Evolutionary conservation across 2,329 filamentous ascomycete species (phyloP).

Genomic region (Pseudogymnoascus sp.): DNA sequence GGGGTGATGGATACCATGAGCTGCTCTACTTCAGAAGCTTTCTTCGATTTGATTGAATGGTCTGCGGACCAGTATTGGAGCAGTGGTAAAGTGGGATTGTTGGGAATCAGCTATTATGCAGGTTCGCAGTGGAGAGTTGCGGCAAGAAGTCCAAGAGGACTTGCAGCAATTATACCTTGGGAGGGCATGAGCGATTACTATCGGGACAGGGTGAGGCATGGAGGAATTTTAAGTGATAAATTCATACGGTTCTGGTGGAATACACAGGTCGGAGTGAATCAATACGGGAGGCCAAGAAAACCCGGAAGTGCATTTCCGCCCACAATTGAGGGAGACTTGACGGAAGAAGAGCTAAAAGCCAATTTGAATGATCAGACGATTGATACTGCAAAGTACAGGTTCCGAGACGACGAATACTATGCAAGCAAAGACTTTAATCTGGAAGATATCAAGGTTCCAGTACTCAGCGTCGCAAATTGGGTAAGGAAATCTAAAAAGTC

Average conservation of each 20-base stretch:
- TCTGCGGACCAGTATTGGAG: too few relatives aligned
- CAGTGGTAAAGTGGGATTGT: too few relatives aligned
- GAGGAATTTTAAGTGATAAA: slow-evolving; percentile 49
- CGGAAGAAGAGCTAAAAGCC: slow-evolving; percentile 38
- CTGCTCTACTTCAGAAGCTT: too few relatives aligned
- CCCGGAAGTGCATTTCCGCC: too few relatives aligned
- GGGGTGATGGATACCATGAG: too few relatives aligned
- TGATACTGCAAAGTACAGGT: slow-evolving; percentile 42
- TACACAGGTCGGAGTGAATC: slow-evolving; percentile 56
- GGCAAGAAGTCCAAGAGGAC: slow-evolving; percentile 40
- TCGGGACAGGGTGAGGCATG: slow-evolving; percentile 50
- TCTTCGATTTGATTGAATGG: too few relatives aligned
- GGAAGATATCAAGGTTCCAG: slow-evolving; percentile 56
- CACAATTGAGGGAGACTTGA: slow-evolving; percentile 50
- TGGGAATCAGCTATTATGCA: too few relatives aligned
- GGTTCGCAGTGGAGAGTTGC: slow-evolving; percentile 50
- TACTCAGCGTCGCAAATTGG: slow-evolving; percentile 62
- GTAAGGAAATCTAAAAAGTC: too few relatives aligned
- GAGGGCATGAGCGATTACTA: slow-evolving; percentile 50
- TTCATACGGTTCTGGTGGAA: slow-evolving; percentile 62
- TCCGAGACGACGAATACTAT: slow-evolving; percentile 25
- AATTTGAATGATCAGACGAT: slow-evolving; percentile 34
- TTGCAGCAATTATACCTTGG: slow-evolving; percentile 45
- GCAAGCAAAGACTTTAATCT: slow-evolving; percentile 43
- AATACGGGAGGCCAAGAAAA: slow-evolving; percentile 60